Conservation (phyloP, 108 stramenopile species). For the Cyclotella cryptica region DNA sequence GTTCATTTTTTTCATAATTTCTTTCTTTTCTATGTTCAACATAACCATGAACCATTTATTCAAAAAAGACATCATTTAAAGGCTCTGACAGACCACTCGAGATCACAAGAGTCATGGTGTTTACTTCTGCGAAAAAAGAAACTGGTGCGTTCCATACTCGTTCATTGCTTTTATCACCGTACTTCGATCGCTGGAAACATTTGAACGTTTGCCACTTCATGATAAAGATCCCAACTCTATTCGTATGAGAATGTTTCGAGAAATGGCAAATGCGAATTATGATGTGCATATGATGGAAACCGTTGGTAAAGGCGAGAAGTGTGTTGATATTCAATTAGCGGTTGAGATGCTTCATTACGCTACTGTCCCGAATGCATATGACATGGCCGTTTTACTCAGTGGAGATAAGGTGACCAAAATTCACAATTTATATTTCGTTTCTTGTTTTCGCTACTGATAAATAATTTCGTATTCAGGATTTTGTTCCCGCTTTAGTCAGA, state of each 20-base stretch:
- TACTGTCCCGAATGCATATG: slow-evolving; percentile 85
- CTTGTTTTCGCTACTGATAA: neutral
- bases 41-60: neutral
- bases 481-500: slow-evolving; percentile 85
- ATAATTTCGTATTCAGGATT: slow-evolving; percentile 62
- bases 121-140: slow-evolving; percentile 76
- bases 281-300: slow-evolving; percentile 89
- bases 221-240: slow-evolving; percentile 64
- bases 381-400: slow-evolving; percentile 80
- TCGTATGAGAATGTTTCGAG: slow-evolving; percentile 82
- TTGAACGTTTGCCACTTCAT: neutral
- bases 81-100: slow-evolving; percentile 73
- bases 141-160: neutral
- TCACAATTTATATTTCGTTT: neutral
- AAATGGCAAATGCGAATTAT: slow-evolving; percentile 78
- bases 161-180: neutral
- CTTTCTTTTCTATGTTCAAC: neutral
- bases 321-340: slow-evolving; percentile 90
- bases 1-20: neutral
- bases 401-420: slow-evolving; percentile 36
- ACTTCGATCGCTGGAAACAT: neutral
- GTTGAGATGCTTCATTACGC: slow-evolving; percentile 92
- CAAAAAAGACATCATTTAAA: slow-evolving; percentile 31
- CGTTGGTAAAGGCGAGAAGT: slow-evolving; percentile 80
- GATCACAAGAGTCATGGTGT: slow-evolving; percentile 76